Conservation (phyloP, 495 filamentous ascomycete genomes). For the Neurospora cerealis region DNA sequence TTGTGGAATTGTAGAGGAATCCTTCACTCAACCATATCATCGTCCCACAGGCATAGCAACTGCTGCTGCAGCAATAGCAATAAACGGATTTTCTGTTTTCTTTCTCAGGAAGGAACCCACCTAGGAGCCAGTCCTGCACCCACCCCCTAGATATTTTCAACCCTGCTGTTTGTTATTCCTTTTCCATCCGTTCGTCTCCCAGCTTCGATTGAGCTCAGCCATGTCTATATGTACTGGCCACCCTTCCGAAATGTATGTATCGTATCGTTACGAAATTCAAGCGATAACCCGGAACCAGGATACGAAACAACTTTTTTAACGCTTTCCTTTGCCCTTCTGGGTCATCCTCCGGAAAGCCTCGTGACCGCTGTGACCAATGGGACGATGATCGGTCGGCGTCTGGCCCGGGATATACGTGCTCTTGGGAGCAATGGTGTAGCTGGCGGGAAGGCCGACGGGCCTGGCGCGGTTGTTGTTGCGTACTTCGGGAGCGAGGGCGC, state of each 20-base stretch:
- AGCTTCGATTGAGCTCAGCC: background rate
- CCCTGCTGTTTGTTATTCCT: background rate
- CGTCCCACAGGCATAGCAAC: background rate
- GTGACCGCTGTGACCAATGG: slow-evolving; percentile 62
- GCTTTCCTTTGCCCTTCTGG: slow-evolving; percentile 54
- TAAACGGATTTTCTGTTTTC: background rate
- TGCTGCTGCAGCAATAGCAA: background rate
- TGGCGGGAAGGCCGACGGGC: slow-evolving; percentile 57
- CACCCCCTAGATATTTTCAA: background rate
- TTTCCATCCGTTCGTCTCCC: background rate
- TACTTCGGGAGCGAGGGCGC: slow-evolving; percentile 55
- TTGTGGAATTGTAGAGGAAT: background rate
- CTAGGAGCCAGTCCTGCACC: background rate
- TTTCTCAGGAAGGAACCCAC: background rate
- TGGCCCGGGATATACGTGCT: slow-evolving; percentile 41
- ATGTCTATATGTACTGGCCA: background rate
- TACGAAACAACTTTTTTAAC: slow-evolving; percentile 10
- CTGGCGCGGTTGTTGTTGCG: slow-evolving; percentile 61
- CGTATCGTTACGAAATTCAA: background rate
- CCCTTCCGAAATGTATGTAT: background rate
- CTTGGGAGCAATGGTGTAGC: slow-evolving; percentile 71
- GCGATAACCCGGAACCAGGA: slow-evolving; percentile 1
- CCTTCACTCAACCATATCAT: background rate
- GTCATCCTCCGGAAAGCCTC: slow-evolving; percentile 79
- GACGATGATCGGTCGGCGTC: slow-evolving; percentile 35